A percentile compares a stretch with the other conserved stretches of the same genome.
These are phyloP conservation scores for Parasitella parasitica DNA, from an alignment of 371 early-diverging fungal genomes.

Conservation along the genomic window DNA sequence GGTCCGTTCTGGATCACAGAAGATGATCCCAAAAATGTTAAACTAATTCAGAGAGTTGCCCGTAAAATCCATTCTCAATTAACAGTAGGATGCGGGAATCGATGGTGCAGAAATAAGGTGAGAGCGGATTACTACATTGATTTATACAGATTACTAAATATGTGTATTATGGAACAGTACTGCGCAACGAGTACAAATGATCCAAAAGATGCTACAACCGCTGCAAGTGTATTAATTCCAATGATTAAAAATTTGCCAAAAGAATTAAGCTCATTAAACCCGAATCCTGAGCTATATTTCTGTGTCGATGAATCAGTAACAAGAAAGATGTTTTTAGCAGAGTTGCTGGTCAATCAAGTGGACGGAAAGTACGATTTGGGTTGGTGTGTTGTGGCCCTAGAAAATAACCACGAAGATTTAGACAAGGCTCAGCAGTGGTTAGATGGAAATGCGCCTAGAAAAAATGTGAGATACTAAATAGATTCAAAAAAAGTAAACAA, in stretches of 20 bases:
- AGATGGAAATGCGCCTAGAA: conserved; percentile 53
- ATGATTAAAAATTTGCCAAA: conserved; percentile 44
- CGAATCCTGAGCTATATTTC: conserved; percentile 49
- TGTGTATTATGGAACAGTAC: conserved; percentile 34
- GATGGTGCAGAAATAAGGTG: conserved; percentile 71
- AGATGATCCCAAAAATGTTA: conserved; percentile 75
- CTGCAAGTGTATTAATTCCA: conserved; percentile 63
- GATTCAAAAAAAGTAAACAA: background rate
- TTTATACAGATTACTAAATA: background rate
- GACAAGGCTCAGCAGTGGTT: conserved; percentile 64
- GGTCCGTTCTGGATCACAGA: conserved; percentile 81
- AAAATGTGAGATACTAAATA: background rate
- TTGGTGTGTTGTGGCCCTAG: conserved; percentile 74
- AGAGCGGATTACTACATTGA: background rate
- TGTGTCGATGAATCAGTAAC: conserved; percentile 70
- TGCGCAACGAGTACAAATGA: conserved; percentile 62
- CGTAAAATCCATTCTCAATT: conserved; percentile 74
- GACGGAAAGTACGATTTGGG: conserved; percentile 49
- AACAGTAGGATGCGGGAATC: conserved; percentile 73
- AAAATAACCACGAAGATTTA: conserved; percentile 54
- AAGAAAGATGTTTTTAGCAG: conserved; percentile 53
- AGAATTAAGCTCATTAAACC: conserved; percentile 25
- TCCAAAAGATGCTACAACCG: conserved; percentile 66
- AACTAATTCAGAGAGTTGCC: conserved; percentile 74
- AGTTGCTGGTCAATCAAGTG: conserved; percentile 39